phyloP scores from a whole-genome alignment of 305 asterid species.

The Fraxinus platypoda region DNA sequence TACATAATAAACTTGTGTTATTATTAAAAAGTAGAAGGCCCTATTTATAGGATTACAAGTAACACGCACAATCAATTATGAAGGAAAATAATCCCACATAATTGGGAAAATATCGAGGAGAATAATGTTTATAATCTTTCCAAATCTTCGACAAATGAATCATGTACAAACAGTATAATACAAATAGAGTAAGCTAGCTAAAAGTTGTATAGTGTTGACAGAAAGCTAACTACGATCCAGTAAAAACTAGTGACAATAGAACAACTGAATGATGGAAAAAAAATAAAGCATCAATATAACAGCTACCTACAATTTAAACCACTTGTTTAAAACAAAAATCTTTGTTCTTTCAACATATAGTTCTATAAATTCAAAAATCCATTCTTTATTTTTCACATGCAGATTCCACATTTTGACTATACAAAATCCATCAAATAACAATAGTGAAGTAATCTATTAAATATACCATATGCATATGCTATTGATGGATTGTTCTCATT shows the following conservation, averaged over 20 bases:
- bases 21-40: background rate
- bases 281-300: background rate
- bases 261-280: background rate
- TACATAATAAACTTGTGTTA: too few relatives aligned
- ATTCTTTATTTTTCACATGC: background rate
- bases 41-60: background rate
- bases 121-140: background rate
- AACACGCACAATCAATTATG: background rate
- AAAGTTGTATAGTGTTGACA: conserved; percentile 7
- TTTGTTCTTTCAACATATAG: conserved; percentile 14
- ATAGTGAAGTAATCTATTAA: conserved; percentile 9
- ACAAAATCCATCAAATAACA: conserved; percentile 25
- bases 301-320: background rate
- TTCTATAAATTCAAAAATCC: conserved; percentile 1
- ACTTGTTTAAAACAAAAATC: conserved; percentile 7
- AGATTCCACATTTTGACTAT: conserved; percentile 3
- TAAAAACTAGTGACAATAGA: conserved; percentile 12
- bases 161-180: conserved; percentile 7
- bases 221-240: background rate
- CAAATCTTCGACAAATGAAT: background rate
- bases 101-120: background rate
- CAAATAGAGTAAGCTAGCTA: conserved; percentile 14
- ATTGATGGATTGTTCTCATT: conserved; percentile 85
- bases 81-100: background rate
- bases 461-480: conserved; percentile 94